Evolutionary conservation across 2,329 filamentous ascomycete species (phyloP).

Genomic region (Alternaria viburni): DNA sequence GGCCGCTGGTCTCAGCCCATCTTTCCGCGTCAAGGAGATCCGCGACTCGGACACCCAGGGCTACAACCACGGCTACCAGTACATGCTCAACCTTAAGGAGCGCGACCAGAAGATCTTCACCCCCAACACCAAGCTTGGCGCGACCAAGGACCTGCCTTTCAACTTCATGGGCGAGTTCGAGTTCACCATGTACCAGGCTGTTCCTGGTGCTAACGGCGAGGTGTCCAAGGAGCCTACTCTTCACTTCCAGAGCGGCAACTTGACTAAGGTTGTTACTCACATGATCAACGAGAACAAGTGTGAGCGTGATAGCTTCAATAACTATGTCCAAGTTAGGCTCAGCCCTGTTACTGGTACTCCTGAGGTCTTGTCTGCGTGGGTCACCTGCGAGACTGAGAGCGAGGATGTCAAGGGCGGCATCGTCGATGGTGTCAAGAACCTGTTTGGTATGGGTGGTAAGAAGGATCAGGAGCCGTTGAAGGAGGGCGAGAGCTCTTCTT

Average conservation of each 20-base stretch:
- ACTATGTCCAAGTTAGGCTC: slow-evolving; percentile 79
- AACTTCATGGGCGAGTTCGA: slow-evolving; percentile 82
- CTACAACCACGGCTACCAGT: slow-evolving; percentile 78
- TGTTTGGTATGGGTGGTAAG: slow-evolving; percentile 92
- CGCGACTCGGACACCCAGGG: slow-evolving; percentile 76
- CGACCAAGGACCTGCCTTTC: slow-evolving; percentile 83
- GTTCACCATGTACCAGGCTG: slow-evolving; percentile 78
- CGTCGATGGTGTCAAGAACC: slow-evolving; percentile 92
- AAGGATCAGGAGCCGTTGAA: slow-evolving; percentile 78
- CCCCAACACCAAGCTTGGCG: slow-evolving; percentile 74
- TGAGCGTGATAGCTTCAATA: slow-evolving; percentile 74
- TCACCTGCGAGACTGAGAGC: slow-evolving; percentile 83
- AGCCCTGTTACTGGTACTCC: slow-evolving; percentile 78
- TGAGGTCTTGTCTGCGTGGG: slow-evolving; percentile 74
- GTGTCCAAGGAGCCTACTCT: slow-evolving; percentile 66
- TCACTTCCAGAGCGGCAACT: slow-evolving; percentile 77
- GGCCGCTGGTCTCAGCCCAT: slow-evolving; percentile 88
- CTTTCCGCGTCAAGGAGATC: slow-evolving; percentile 98
- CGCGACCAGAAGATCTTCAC: slow-evolving; percentile 85
- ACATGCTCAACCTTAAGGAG: slow-evolving; percentile 71
- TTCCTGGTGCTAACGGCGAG: slow-evolving; percentile 56
- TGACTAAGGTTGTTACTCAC: slow-evolving; percentile 80
- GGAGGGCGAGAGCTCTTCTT: slow-evolving; percentile 54
- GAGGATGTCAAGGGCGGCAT: slow-evolving; percentile 76
- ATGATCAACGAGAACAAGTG: slow-evolving; percentile 83